Conservation (phyloP, 768 basidiomycete species). For the Obba rivulosa region DNA sequence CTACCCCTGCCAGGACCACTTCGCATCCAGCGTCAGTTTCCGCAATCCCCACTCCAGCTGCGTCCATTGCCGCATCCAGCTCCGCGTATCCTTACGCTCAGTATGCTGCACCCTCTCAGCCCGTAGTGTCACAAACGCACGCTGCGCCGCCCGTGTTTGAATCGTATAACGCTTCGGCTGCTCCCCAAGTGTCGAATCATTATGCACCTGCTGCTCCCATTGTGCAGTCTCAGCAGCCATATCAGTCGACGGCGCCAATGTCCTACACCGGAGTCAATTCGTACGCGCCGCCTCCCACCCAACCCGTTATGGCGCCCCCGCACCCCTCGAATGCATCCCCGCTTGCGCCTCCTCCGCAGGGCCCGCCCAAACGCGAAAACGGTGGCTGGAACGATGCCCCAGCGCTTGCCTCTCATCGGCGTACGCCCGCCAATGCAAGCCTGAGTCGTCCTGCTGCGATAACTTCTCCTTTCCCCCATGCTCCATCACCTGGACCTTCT, state of each 20-base stretch:
- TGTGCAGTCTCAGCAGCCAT: slow-evolving; percentile 10
- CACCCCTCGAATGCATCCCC: slow-evolving; percentile 32
- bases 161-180: slow-evolving; percentile 12
- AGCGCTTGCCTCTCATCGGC: slow-evolving; percentile 37
- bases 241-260: slow-evolving; percentile 11
- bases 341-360: slow-evolving; percentile 52
- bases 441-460: slow-evolving; percentile 65
- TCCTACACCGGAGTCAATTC: slow-evolving; percentile 23
- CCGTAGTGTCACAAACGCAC: slow-evolving; percentile 12
- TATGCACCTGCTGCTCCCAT: slow-evolving; percentile 15
- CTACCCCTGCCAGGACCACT: slow-evolving; percentile 20
- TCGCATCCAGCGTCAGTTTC: slow-evolving; percentile 14
- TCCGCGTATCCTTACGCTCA: slow-evolving; percentile 11
- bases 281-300: slow-evolving; percentile 29
- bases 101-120: slow-evolving; percentile 19
- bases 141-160: slow-evolving; percentile 15
- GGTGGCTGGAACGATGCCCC: slow-evolving; percentile 95
- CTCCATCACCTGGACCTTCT: slow-evolving; percentile 19
- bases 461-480: slow-evolving; percentile 84
- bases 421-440: slow-evolving; percentile 45
- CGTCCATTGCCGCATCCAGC: slow-evolving; percentile 16
- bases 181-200: slow-evolving; percentile 12
- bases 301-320: slow-evolving; percentile 11
- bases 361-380: slow-evolving; percentile 48
- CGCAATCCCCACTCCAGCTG: slow-evolving; percentile 11